Percentiles rank a stretch among this genome's conserved stretches.
Conservation (phyloP, 1,139 yeast species). For the Wickerhamomyces sp. region DNA sequence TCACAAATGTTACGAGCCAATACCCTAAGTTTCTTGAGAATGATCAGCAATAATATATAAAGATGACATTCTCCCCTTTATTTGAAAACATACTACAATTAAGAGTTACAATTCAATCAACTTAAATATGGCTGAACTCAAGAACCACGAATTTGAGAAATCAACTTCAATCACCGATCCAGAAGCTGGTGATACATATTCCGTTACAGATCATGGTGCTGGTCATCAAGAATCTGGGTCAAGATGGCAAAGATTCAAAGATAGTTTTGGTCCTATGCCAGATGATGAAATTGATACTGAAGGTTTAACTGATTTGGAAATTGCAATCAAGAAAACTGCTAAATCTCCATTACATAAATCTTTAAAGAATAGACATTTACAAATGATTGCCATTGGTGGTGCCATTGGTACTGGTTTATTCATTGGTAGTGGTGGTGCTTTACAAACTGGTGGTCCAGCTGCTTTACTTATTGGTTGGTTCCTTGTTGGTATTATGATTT, state of each 20-base stretch:
- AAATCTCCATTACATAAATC: conserved; percentile 15
- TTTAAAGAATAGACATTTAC: conserved; percentile 32
- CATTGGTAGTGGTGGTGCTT: conserved; percentile 21
- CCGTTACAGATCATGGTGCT: conserved; percentile 2
- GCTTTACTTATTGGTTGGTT: conserved; percentile 17
- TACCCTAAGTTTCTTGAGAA: too few species aligned
- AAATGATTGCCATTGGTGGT: conserved; percentile 81
- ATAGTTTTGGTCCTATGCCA: conserved; percentile 53
- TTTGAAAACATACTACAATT: too few species aligned
- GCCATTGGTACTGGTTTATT: conserved; percentile 47
- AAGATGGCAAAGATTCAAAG: conserved; percentile 39
- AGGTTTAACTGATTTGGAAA: conserved; percentile 15
- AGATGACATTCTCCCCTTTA: too few species aligned
- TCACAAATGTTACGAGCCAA: too few species aligned
- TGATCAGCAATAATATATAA: too few species aligned
- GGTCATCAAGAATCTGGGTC: conserved; percentile 2
- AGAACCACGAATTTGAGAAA: conserved; percentile 6
- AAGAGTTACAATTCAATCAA: too few species aligned
- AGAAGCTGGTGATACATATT: conserved; percentile 12
- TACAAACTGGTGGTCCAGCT: conserved; percentile 20
- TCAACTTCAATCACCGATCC: conserved; percentile 11
- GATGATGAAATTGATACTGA: conserved; percentile 53
- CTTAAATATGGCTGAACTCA: too few species aligned
- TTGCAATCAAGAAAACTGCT: conserved; percentile 16
- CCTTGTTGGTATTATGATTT: conserved; percentile 18